A percentile compares a stretch with the other conserved stretches of the same genome.
These are phyloP conservation scores for Penicillium sp. DNA, from an alignment of 2,329 filamentous ascomycete species.

Conservation along the genomic window DNA sequence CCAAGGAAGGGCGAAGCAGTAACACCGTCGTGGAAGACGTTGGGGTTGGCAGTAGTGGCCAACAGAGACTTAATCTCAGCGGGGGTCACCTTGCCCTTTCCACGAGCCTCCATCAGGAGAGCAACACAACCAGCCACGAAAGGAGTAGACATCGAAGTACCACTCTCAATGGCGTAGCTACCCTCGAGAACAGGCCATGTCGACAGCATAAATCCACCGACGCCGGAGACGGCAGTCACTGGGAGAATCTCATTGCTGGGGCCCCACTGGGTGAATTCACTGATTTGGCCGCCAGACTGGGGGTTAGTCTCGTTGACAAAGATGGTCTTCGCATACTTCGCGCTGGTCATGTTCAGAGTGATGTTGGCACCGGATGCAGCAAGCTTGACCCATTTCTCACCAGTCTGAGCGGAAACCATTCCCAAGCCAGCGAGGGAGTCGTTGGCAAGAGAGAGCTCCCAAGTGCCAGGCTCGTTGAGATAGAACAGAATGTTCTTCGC, in stretches of 20 bases:
- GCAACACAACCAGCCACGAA: constrained; percentile 55
- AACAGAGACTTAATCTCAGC: constrained; percentile 30
- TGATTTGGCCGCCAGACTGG: constrained; percentile 21
- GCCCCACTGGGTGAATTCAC: constrained; percentile 25
- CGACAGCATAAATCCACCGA: constrained; percentile 54
- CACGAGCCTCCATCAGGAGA: constrained; percentile 33
- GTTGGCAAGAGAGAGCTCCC: constrained; percentile 3
- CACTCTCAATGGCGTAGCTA: constrained; percentile 57
- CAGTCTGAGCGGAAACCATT: constrained; percentile 19
- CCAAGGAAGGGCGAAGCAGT: constrained; percentile 34
- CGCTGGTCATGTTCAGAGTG: constrained; percentile 18
- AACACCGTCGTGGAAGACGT: constrained; percentile 33
- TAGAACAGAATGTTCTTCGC: constrained; percentile 67
- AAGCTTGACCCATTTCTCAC: constrained; percentile 15
- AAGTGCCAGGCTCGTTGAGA: constrained; percentile 48
- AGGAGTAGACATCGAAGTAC: constrained; percentile 66
- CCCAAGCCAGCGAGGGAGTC: constrained; percentile 12
- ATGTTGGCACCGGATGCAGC: constrained; percentile 15
- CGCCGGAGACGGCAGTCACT: constrained; percentile 9
- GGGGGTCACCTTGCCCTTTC: constrained; percentile 23
- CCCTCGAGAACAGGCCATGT: constrained; percentile 55
- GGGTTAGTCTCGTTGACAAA: constrained; percentile 20
- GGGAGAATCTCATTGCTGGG: constrained; percentile 19
- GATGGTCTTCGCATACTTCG: constrained; percentile 9
- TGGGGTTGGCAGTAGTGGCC: constrained; percentile 27